These are phyloP conservation scores for Dictyostelium capitatum DNA, from an alignment of 78 protist species.

Conservation along the genomic window DNA sequence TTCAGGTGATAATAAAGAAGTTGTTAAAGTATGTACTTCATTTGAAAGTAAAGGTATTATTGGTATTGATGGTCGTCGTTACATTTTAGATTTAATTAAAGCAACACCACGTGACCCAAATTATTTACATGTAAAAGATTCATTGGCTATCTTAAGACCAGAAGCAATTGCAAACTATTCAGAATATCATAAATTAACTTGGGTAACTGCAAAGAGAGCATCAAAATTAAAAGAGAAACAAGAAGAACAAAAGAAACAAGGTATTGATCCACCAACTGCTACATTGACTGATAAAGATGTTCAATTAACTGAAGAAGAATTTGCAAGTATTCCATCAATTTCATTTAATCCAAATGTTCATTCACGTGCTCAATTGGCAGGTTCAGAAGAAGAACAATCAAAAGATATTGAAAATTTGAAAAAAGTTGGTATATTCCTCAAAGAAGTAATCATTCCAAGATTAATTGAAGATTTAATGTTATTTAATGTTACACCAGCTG, in stretches of 20 bases:
- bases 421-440: slow-evolving; percentile 43
- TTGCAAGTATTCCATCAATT: slow-evolving; percentile 8
- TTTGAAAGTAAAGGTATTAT: slow-evolving; percentile 74
- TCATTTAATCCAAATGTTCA: slow-evolving; percentile 81
- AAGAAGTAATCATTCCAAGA: slow-evolving; percentile 49
- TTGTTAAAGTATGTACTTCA: slow-evolving; percentile 40
- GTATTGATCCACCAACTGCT: not conserved
- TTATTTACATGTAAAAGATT: slow-evolving; percentile 40
- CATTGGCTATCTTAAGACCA: slow-evolving; percentile 68
- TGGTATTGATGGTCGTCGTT: slow-evolving; percentile 85
- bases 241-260: not conserved
- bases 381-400: slow-evolving; percentile 27
- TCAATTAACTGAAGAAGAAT: slow-evolving; percentile 4
- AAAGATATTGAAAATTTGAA: slow-evolving; percentile 38
- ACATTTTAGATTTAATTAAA: slow-evolving; percentile 77
- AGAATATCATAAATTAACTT: slow-evolving; percentile 35
- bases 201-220: slow-evolving; percentile 7
- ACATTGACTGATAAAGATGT: not conserved
- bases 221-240: not conserved
- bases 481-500: slow-evolving; percentile 68
- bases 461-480: slow-evolving; percentile 75
- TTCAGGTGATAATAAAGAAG: not conserved
- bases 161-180: slow-evolving; percentile 76
- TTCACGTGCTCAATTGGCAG: not conserved
- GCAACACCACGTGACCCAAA: slow-evolving; percentile 89